Evolutionary conservation across 2,329 filamentous ascomycete genomes (phyloP), one percentile per base, ranked within the genome.

Genomic region (Pyrenochaeta sp.): DNA sequence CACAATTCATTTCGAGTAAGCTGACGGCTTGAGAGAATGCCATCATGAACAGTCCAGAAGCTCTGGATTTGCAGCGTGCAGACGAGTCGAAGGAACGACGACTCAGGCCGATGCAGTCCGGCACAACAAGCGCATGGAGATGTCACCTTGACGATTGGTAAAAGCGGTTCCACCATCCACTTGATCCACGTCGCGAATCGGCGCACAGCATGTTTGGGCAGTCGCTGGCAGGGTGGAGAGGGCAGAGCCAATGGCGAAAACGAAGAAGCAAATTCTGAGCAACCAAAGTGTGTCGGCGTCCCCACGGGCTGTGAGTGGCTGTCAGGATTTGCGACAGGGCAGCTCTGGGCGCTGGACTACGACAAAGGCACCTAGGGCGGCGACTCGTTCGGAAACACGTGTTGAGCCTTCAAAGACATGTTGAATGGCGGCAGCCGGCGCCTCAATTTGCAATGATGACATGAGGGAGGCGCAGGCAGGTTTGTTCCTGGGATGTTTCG

Each of bases 1-100:
- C 71, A 69, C 56, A 68, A 64, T 68, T 74, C 69, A 74, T 72
- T 57, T 72, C 64, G 18, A 45, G 59, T 51, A 68, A 67, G 57
- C 54, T 56, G 60, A 64, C 58, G 57, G 56, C 35, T 54, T 49
- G 32, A 45, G 48, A 51, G 52, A 52, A 63, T 63, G 64, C 52
- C 58, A 63, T 60, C 47, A 58, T 58, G 41, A 42, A 43, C 40
- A 65, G 61, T 56, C 59, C 61, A 63, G 60, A 64, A 51, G 58
- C 54, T 50, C 59, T 60, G 58, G 58, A 55, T 54, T 54, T 56
- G 56, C 60, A 49, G 54, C 48, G 45, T 43, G 52, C 49, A 45
- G 35, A 31, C 35, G 45, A 50, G 60, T 54, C 52, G 51, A 64
- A 57, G 44, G 42, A 57, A 59, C 53, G 59, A 59, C 53, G 59